Evolutionary conservation across 306 rosid genomes (phyloP), one percentile per base, ranked within the genome.

Genomic region (Vigna mungo): DNA sequence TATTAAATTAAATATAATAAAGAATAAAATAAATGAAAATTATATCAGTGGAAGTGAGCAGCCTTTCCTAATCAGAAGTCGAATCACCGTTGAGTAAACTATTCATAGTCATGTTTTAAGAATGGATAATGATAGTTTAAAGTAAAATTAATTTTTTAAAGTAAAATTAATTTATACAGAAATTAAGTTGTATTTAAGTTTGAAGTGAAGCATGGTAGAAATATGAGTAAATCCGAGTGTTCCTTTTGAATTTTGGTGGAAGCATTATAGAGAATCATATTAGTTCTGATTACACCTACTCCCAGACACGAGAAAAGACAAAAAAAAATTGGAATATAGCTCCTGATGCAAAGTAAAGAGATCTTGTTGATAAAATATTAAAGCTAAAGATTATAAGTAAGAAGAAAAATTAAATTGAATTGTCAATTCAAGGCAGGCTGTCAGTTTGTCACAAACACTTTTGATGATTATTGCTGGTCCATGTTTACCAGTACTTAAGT

Each of bases 271-370:
- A 43, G 32, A 71, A 71, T 44, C 74, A 34, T 66, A 27, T 7
- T n/a, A 62, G 56, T 49, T 55, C 79, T 61, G 74, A 54, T 75
- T 44, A 37, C 52, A 79, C 79, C 80, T 23, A 77, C 81, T 77
- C 32, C 51, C 51, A 68, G 74, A 84, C 82, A 71, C 32, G 51
- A 48, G 16, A 80, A 69, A 72, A 68, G 72, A 73, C 75, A 72
- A 80, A 43, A 21, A 17, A 0, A 1, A 25, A n/a, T 46, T 77
- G 80, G 83, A 77, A 52, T 84, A 68, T 81, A 74, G 88, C 32
- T 69, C 60, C 23, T 6, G 30, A 52, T 73, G 39, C 75, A 37
- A 62, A 53, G 80, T 36, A 74, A 69, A 77, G 20, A 68, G 4
- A 37, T 49, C 68, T 68, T 77, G 53, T 12, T 18, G 36, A 53